Percentiles rank a stretch among this genome's conserved stretches.
phyloP scores from a whole-genome alignment of 164 flowering plant genomes.

The Vitis amurensis region DNA sequence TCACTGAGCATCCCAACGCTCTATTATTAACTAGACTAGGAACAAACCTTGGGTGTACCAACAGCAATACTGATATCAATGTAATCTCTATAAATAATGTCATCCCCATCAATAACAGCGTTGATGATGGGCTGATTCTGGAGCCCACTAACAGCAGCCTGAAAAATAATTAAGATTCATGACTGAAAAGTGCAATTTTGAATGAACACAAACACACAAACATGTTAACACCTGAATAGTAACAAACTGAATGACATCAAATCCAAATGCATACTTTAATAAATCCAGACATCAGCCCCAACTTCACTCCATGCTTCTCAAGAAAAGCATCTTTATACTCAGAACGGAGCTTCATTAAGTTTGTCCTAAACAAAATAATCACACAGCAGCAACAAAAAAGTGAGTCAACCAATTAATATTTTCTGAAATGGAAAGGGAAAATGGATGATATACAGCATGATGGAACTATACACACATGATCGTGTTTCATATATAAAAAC shows the following conservation, averaged over 20 bases:
- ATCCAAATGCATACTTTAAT: conserved; percentile 53
- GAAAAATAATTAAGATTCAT: conserved; percentile 6
- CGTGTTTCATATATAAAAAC: too few relatives aligned
- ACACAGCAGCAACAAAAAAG: background rate
- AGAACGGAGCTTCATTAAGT: conserved; percentile 95
- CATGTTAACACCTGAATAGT: too few relatives aligned
- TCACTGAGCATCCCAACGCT: too few relatives aligned
- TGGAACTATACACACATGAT: background rate
- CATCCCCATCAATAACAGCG: conserved; percentile 97
- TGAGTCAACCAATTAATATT: background rate
- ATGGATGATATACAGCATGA: background rate
- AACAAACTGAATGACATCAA: background rate
- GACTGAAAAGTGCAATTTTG: too few relatives aligned
- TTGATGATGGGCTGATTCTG: conserved; percentile 87
- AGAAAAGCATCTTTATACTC: conserved; percentile 92
- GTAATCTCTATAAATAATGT: conserved; percentile 88
- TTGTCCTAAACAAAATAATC: conserved; percentile 57
- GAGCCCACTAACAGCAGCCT: conserved; percentile 94
- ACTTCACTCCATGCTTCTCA: conserved; percentile 94
- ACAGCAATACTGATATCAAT: conserved; percentile 94
- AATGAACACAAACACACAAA: too few relatives aligned
- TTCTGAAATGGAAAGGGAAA: background rate
- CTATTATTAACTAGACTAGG: background rate
- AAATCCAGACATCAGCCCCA: conserved; percentile 97
- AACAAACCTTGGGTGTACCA: conserved; percentile 87